Evolutionary conservation across 257 asterid species (phyloP), one percentile per base, ranked within the genome.

Genomic region (Scutellaria minor): DNA sequence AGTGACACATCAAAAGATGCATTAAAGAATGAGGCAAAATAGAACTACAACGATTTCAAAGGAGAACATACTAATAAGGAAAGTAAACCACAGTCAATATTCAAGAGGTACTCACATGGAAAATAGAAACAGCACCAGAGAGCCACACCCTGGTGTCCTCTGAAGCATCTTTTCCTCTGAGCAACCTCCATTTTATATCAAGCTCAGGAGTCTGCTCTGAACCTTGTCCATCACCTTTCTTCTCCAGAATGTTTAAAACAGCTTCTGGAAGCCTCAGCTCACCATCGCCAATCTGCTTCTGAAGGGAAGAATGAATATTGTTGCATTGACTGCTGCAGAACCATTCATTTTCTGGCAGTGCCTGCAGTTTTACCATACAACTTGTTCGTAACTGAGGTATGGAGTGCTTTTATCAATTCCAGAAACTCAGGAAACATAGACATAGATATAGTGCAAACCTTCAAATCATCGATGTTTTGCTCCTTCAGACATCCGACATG

Each of bases 401-500:
- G 40, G 54, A 50, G 56, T 27, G 74, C 68, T 70, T 50, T 12
- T 56, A 70, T 18, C n/a, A 70, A 10, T 24, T 53, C 22, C 1
- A 7, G 45, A 66, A 66, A 74, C 46, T 24, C 3, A 52, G 47
- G 45, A 56, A 58, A 9, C 62, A 14, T 6, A 18, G 39, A 55
- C 22, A 64, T 55, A 40, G 42, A 46, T 45, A 50, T 56, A 72
- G 35, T 18, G 61, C 79, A 27, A 61, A 92, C 98, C 91, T 95
- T 80, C 27, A 90, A 76, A 78, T 92, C 93, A 62, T 76, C 96
- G 68, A 88, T 86, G 50, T 77, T 74, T 75, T 83, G 77, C 86
- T 87, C 96, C 87, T 82, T 87, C 78, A 95, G 78, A 78, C 98
- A 95, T 65, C 94, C 90, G 57, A 92, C 89, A 64, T 95, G 99